These are phyloP conservation scores for Pseudogymnoascus sp. DNA, from an alignment of 2,329 filamentous ascomycete species.

Conservation along the genomic window DNA sequence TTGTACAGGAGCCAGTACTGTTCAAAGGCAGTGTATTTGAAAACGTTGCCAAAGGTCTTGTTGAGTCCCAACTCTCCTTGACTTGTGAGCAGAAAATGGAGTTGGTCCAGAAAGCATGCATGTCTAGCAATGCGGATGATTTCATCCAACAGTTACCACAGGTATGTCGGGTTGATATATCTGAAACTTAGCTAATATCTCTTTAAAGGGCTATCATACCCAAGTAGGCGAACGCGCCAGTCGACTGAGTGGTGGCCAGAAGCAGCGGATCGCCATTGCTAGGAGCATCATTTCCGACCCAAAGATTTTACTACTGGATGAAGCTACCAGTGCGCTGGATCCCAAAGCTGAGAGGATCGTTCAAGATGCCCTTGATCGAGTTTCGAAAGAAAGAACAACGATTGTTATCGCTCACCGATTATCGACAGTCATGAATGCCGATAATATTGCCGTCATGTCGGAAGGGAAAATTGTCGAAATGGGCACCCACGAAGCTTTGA, in stretches of 20 bases:
- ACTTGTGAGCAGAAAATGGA: slow-evolving; percentile 30
- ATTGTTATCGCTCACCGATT: slow-evolving; percentile 51
- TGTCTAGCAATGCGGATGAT: slow-evolving; percentile 45
- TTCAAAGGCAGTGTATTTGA: slow-evolving; percentile 32
- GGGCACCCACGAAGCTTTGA: slow-evolving; percentile 22
- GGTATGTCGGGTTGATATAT: slow-evolving; percentile 41
- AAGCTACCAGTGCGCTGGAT: slow-evolving; percentile 53
- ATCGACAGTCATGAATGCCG: slow-evolving; percentile 6
- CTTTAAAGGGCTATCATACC: slow-evolving; percentile 42
- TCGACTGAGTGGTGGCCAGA: slow-evolving; percentile 60
- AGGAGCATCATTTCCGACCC: slow-evolving; percentile 55
- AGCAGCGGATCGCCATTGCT: slow-evolving; percentile 59
- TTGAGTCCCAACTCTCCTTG: slow-evolving; percentile 22
- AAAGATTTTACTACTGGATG: slow-evolving; percentile 56
- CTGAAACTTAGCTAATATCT: not conserved
- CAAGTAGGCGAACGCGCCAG: slow-evolving; percentile 60
- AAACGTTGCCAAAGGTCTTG: slow-evolving; percentile 44
- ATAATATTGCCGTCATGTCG: slow-evolving; percentile 2
- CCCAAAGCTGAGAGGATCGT: slow-evolving; percentile 40
- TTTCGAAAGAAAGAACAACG: slow-evolving; percentile 50
- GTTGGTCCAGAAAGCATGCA: slow-evolving; percentile 42
- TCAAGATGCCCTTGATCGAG: slow-evolving; percentile 45
- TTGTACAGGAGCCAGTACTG: slow-evolving; percentile 32
- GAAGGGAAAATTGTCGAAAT: not conserved
- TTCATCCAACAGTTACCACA: slow-evolving; percentile 44